phyloP scores from a whole-genome alignment of 2,329 filamentous ascomycete genomes.

The Aureobasidium vineae region DNA sequence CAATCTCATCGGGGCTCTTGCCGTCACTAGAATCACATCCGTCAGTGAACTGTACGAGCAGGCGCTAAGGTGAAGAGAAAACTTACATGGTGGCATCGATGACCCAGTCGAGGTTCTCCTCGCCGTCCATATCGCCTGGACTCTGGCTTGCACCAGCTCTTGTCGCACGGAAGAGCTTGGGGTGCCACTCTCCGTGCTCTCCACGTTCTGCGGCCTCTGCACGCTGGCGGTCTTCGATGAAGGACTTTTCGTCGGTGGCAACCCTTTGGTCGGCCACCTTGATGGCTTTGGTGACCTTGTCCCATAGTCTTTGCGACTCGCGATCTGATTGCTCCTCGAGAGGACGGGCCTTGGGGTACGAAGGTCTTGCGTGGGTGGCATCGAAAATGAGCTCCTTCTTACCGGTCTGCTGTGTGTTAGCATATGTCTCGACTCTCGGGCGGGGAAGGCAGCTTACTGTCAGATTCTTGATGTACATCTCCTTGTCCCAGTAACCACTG shows the following conservation, averaged over 20 bases:
- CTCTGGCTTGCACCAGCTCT: conserved; percentile 61
- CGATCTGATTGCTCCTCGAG: conserved; percentile 83
- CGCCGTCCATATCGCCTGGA: conserved; percentile 64
- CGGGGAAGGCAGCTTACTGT: conserved; percentile 61
- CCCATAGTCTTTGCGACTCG: conserved; percentile 88
- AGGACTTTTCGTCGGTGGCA: conserved; percentile 94
- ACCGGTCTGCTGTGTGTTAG: conserved; percentile 63
- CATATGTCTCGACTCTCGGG: background rate
- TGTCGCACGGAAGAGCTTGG: conserved; percentile 77
- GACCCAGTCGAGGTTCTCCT: conserved; percentile 93
- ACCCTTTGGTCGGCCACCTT: conserved; percentile 80
- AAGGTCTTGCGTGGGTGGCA: conserved; percentile 73
- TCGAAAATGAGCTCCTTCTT: conserved; percentile 90
- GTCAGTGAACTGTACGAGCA: conserved; percentile 27
- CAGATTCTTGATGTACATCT: conserved; percentile 88
- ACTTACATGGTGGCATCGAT: conserved; percentile 80
- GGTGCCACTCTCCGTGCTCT: conserved; percentile 83
- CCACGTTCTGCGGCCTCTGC: conserved; percentile 79
- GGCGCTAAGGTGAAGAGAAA: background rate
- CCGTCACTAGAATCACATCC: conserved; percentile 53
- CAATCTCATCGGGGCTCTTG: conserved; percentile 63
- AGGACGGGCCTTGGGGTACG: conserved; percentile 69
- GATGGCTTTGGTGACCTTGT: conserved; percentile 75
- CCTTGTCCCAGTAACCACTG: conserved; percentile 87
- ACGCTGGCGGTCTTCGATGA: conserved; percentile 88